Evolutionary conservation across 2,329 filamentous ascomycete genomes (phyloP), one percentile per base, ranked within the genome.

Genomic region (Zasmidium cellare): DNA sequence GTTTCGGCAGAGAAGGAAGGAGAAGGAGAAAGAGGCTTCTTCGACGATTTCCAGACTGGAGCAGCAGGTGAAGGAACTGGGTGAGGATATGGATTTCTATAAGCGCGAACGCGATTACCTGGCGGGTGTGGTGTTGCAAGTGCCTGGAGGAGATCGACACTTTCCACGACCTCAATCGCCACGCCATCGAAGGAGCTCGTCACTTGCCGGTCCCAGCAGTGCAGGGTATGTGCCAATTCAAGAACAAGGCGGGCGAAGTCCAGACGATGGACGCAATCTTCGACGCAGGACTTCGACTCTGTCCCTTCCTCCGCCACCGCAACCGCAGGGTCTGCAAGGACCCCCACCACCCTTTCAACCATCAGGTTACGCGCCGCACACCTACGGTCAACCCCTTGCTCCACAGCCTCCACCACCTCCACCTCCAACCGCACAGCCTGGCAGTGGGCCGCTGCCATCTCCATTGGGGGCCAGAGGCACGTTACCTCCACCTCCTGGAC

Each of bases 1-100:
- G 58, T 94, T 96, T 64, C 84, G 91, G 55, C 85, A 87, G 69
- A 84, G 92, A 59, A 87, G 91, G 69, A 96, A 96, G 76, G 90
- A 92, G 69, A 87, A 89, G 72, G 90, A 93, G 71, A 84, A 84
- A 66, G 88, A 91, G 71, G 88, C 87, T 57, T 84, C 84, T 16
- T 81, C 82, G 55, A 87, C 84, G 51, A 86, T 93, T 62, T 81
- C 88, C 51, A 84, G 86, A 64, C 78, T 93, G 54, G 87, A 91
- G 69, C 80, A 83, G 53, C 83, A 88, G 63, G 81, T 88, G 54
- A 83, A 87, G 50, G 86, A 91, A n/a, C 75, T 91, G 58, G 77
- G 82, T 56, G 84, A 83, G 41, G 87, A 92, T 67, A 80, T 83
- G 25, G 88, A 93, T 58, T 91, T 86, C 71, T 93, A 93, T 71